Base-by-base conservation (phyloP, 768 basidiomycete genomes). In the Auricularia auricula-judae region DNA sequence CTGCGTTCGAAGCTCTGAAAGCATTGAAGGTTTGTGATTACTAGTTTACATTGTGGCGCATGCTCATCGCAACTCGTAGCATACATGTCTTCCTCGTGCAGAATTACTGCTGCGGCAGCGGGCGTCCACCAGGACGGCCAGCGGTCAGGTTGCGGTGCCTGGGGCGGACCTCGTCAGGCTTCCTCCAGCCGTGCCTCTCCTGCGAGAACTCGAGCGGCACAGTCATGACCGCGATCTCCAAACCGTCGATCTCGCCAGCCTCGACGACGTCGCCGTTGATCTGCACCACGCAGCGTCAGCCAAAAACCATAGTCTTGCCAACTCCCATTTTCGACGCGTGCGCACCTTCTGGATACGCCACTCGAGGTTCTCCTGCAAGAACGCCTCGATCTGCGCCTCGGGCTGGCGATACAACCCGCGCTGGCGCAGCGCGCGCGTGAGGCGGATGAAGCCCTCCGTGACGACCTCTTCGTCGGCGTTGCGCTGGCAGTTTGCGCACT, bases 391-490 rank as follows among this genome's bases (percentile, higher is more conserved):
- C n/a, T 72, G 74, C 14, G 67, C 68, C 42, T 77, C 72, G 4
- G 79, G 75, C 3, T 65, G 61, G 35, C 78, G 65, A 47, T 65
- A 39, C 60, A 64, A 62, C 0, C 72, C 72, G 35, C 70, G 71
- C 3, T 71, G 65, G 2, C 67, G 67, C 47, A 82, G 74, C 3
- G 68, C 74, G 0, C 73, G 65, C 54, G 78, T 78, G 36, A 82
- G 72, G 66, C 78, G 79, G 4, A 82, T 76, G 69, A 79, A 81
- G 3, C 80, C 80, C 68, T 81, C 79, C 23, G 72, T 69, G 33
- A 75, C 66, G 21, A 75, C 51, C 33, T 65, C 33, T 4, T 29
- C 29, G 29, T 29, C 1, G 29, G 51, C 65, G 51, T 77, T 71
- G 1, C 69, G 66, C 36, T 70, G 68, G 69, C 79, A 81, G 66